Evolutionary conservation across 164 flowering plant species (phyloP), one percentile per base, ranked within the genome.

Genomic region (Brasenia schreberi): DNA sequence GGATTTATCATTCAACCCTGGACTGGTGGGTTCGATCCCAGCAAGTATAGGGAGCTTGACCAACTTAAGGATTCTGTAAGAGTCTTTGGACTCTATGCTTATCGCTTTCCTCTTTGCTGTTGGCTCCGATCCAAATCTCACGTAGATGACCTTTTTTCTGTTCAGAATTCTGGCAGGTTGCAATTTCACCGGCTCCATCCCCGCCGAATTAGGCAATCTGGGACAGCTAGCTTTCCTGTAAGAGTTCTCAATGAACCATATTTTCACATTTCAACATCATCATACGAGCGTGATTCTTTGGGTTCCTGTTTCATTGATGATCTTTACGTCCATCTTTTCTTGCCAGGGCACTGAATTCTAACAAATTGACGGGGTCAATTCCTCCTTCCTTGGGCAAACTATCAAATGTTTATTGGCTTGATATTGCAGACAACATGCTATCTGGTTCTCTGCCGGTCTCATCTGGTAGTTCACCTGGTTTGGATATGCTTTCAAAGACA

Each of bases 361-460:
- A 94, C 77, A 89, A 88, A 67, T 85, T 91, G 63, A 82, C 80
- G 1, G 95, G 97, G 2, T 61, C 27, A 5, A 88, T 94, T 66
- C 99, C 97, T 39, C 74, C 88, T 61, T 81, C 95, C 42, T 73
- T 91, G 71, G 99, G 99, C 17, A 81, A 71, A 18, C 92, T 91
- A 43, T 78, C 88, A 39, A 76, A 91, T 11, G 79, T 94, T 19
- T 88, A 89, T 77, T 94, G 97, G 97, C 77, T 94, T 66, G 99
- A 94, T 76, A 65, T 91, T 61, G 90, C 99, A 19, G 97, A 89
- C 62, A 94, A 94, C 76, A 85, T 85, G 78, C 71, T 94, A 71
- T 80, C 71, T 64, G 99, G 97, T 68, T 0, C 82, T 10, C 19
- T 94, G 58, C 97, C 99, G 4, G 80, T 89, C 66, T 91, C 99